Percentiles rank a stretch among this genome's conserved stretches.
Conservation (phyloP, 2,329 filamentous ascomycete genomes). For the Monosporascus sp. region DNA sequence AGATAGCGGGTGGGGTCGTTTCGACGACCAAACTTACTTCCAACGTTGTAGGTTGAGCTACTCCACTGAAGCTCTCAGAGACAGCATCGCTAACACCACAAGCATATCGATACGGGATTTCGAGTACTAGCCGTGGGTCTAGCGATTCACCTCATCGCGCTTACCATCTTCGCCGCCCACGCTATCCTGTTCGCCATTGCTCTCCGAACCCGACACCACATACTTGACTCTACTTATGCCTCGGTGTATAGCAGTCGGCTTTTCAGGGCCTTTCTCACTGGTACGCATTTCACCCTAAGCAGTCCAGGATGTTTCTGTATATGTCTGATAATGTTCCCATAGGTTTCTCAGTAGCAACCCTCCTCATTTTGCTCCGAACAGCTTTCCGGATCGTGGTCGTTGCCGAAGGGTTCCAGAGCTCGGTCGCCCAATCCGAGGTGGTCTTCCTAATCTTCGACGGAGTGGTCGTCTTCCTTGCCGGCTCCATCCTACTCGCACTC, state of each 20-base stretch:
- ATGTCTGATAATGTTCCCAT: background rate
- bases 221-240: constrained; percentile 33
- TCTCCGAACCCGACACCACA: constrained; percentile 31
- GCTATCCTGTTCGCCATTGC: constrained; percentile 36
- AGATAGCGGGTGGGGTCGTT: constrained; percentile 36
- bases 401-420: constrained; percentile 17
- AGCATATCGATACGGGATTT: constrained; percentile 23
- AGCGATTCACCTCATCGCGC: constrained; percentile 35
- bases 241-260: constrained; percentile 34
- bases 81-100: background rate
- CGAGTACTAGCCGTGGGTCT: constrained; percentile 39
- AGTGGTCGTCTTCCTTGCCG: constrained; percentile 16
- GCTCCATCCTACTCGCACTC: constrained; percentile 13
- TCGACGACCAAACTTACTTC: constrained; percentile 28
- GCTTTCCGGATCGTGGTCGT: constrained; percentile 20
- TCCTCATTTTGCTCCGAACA: constrained; percentile 19
- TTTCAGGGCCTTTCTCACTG: constrained; percentile 39
- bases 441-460: constrained; percentile 24
- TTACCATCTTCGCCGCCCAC: constrained; percentile 33
- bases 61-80: background rate
- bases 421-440: constrained; percentile 18
- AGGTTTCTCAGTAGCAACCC: constrained; percentile 16
- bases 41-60: constrained; percentile 28
- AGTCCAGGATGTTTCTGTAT: background rate
- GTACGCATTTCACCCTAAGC: constrained; percentile 26